A percentile compares a stretch with the other conserved stretches of the same genome.
These are phyloP conservation scores for Boehmeria nivea DNA, from an alignment of 306 rosid genomes.

Conservation along the genomic window DNA sequence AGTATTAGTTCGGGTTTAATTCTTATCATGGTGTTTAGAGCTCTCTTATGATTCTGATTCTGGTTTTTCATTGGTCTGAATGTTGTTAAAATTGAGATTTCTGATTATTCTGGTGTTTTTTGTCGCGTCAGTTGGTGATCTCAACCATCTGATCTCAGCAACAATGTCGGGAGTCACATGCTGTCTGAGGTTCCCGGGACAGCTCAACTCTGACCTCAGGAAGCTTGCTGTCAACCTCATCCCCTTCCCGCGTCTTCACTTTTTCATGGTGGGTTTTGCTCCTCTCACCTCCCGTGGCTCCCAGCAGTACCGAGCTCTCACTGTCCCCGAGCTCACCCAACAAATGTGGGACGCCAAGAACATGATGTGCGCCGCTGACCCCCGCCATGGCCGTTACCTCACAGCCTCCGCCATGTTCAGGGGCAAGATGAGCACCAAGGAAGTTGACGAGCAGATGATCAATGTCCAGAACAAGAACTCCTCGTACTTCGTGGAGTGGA, in stretches of 20 bases:
- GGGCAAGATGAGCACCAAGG: conserved; percentile 81
- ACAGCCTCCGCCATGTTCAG: conserved; percentile 70
- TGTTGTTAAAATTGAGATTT: too few relatives aligned
- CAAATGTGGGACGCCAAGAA: conserved; percentile 87
- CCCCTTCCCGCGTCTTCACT: conserved; percentile 72
- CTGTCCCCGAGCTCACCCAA: conserved; percentile 76
- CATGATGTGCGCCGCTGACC: conserved; percentile 84
- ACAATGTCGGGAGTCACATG: conserved; percentile 89
- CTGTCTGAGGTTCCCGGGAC: conserved; percentile 79
- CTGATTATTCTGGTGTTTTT: neutral
- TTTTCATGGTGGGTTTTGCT: conserved; percentile 73
- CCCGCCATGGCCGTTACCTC: conserved; percentile 63
- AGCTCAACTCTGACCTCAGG: conserved; percentile 60
- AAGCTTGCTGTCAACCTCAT: conserved; percentile 61
- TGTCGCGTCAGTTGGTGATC: conserved; percentile 50
- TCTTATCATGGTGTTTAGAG: too few relatives aligned
- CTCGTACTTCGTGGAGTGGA: conserved; percentile 70
- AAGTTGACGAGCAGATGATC: conserved; percentile 75
- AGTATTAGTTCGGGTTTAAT: too few relatives aligned
- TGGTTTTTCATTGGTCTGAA: too few relatives aligned
- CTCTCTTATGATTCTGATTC: too few relatives aligned
- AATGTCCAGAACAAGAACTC: conserved; percentile 77
- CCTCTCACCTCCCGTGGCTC: conserved; percentile 73
- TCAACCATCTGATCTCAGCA: conserved; percentile 75
- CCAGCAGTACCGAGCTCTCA: conserved; percentile 61